phyloP scores from a whole-genome alignment of 495 filamentous ascomycete species.

The Annulohypoxylon moriforme region DNA sequence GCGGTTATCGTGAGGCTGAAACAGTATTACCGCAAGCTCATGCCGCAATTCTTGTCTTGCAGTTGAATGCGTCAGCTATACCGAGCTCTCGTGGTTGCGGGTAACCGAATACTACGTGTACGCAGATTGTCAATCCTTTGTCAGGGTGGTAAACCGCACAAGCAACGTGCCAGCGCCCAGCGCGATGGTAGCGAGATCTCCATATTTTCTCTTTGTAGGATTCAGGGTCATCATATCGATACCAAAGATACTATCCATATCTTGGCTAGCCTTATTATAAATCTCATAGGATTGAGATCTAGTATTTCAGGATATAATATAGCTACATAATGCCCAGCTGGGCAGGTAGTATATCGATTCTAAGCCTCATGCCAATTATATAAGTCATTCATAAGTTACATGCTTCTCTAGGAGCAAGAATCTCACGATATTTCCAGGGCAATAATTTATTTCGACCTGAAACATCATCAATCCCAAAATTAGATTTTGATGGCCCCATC shows the following conservation, averaged over 20 bases:
- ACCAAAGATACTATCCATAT: neutral
- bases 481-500: neutral
- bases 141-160: slow-evolving; percentile 30
- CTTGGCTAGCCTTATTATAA: neutral
- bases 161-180: slow-evolving; percentile 26
- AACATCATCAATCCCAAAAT: neutral
- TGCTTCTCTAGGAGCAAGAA: neutral
- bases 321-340: neutral
- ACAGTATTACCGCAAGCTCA: slow-evolving; percentile 3
- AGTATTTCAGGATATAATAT: neutral
- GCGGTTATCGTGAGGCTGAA: slow-evolving; percentile 30
- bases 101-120: slow-evolving; percentile 31
- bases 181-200: slow-evolving; percentile 31
- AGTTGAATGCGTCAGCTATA: slow-evolving; percentile 20
- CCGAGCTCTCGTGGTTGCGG: slow-evolving; percentile 14
- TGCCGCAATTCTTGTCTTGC: slow-evolving; percentile 16
- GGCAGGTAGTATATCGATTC: neutral
- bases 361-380: neutral
- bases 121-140: slow-evolving; percentile 32
- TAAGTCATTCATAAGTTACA: neutral
- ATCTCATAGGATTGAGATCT: neutral
- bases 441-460: neutral
- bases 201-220: slow-evolving; percentile 11
- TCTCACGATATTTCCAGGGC: neutral
- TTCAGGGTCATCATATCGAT: neutral